Base-by-base conservation (phyloP, 192 early-diverging fungal species). In the Lobosporangium transversale region DNA sequence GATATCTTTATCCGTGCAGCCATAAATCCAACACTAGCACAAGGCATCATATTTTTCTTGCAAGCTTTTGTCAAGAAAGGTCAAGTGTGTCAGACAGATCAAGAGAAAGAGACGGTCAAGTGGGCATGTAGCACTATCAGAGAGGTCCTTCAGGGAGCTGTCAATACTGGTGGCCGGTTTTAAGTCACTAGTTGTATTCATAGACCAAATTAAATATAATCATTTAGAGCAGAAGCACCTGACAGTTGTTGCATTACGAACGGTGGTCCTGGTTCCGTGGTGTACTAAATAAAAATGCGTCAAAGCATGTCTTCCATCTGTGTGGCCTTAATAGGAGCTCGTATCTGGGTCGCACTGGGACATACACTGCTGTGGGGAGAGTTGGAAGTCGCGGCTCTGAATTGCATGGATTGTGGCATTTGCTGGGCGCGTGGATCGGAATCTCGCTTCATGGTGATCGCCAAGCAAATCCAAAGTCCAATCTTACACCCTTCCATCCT, bases 31-130 rank as follows among this genome's bases (percentile, higher is more conserved):
- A 89, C 89, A 26, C 78, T 97, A 70, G 84, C 90, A 24, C 92
- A 95, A 51, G 95, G 95, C 6, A 85, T 94, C 53, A 78, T 89
- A 47, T 94, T 95, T 58, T 97, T 95, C 84, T 81, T 95, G 73
- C 82, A 91, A 45, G 88, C 91, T 49, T 92, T 90, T 78, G 88
- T 93, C 42, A 86, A 79, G 68, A 81, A 78, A 70, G 81, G 75
- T 32, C 87, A 86, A 68, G 85, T 84, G 56, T 83, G 87, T 58
- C 82, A 89, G 55, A 62, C 53, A 52, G 87, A 91, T 24, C 83
- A 83, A n/a, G 91, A 95, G 57, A 80, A 76, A 68, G 84, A 90
- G 12, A 79, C 82, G 17, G 59, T 95, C 24, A 79, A 82, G 44
- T 91, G 87, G 87, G 88, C 88, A 8, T 90, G 88, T 79, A 87